Conservation (phyloP, 345 rosid genomes). For the Gossypium ekmanianum region DNA sequence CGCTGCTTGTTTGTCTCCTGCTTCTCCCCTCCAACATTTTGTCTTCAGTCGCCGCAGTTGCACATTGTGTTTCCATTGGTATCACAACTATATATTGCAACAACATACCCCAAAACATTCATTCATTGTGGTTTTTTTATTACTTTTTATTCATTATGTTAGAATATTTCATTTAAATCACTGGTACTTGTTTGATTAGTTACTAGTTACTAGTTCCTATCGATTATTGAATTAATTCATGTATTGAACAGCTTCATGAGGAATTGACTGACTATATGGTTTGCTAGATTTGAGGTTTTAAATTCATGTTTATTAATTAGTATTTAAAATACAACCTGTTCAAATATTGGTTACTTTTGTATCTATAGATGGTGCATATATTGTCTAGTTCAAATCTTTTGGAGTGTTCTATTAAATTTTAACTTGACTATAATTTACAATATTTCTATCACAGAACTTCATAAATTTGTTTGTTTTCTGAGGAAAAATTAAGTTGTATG, state of each 20-base stretch:
- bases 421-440: not conserved
- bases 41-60: fast-evolving
- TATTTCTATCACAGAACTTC: not conserved
- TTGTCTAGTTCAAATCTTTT: not conserved
- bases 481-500: not conserved
- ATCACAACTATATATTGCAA: not conserved
- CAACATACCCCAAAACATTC: not conserved
- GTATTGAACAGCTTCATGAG: not conserved
- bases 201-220: not conserved
- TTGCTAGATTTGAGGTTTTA: not conserved
- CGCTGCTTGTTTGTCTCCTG: no score
- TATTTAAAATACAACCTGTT: not conserved
- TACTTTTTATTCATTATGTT: not conserved
- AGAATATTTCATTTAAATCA: not conserved
- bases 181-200: not conserved
- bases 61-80: not conserved
- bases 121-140: no score
- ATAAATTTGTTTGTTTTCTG: not conserved
- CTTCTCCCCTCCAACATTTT: no score
- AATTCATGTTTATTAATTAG: not conserved
- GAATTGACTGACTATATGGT: not conserved
- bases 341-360: not conserved
- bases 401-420: not conserved
- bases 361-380: not conserved
- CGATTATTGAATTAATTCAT: not conserved